Evolutionary conservation across 345 rosid species (phyloP).

Genomic region (Eucalyptus sp.): DNA sequence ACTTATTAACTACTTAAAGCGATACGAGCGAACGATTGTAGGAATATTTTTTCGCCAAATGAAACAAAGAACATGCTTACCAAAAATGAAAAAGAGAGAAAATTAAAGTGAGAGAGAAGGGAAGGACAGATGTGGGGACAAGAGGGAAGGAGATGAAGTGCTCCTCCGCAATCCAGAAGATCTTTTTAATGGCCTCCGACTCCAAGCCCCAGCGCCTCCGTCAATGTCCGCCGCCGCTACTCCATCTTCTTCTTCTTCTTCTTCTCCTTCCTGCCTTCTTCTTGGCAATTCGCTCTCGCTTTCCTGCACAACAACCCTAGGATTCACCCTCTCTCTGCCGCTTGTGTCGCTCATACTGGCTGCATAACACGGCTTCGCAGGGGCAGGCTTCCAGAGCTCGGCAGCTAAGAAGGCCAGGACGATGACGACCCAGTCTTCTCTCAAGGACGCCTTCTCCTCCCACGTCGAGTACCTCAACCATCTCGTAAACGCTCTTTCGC

Average conservation of each 20-base stretch:
- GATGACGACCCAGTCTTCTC: conserved; percentile 34
- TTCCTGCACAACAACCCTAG: not conserved
- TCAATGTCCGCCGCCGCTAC: conserved; percentile 9
- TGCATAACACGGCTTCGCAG: conserved; percentile 6
- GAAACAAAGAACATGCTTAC: not conserved
- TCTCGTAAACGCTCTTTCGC: conserved; percentile 19
- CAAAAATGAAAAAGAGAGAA: not conserved
- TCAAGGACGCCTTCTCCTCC: conserved; percentile 38
- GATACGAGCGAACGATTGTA: not conserved
- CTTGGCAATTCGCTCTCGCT: not conserved
- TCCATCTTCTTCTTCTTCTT: not conserved
- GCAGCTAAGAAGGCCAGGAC: conserved; percentile 28
- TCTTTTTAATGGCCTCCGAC: conserved; percentile 31
- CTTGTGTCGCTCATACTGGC: not conserved
- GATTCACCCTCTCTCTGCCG: not conserved
- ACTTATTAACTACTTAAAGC: not conserved
- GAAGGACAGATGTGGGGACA: not conserved
- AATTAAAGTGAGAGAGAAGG: not conserved
- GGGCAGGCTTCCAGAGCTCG: conserved; percentile 16
- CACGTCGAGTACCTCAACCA: conserved; percentile 58
- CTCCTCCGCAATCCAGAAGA: conserved; percentile 3
- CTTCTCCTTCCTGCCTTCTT: not conserved
- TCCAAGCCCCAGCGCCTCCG: conserved; percentile 34
- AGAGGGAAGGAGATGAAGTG: conserved; percentile 11
- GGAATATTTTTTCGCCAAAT: too few relatives aligned